Conservation (phyloP, 495 filamentous ascomycete species). For the Echria macrotheca region DNA sequence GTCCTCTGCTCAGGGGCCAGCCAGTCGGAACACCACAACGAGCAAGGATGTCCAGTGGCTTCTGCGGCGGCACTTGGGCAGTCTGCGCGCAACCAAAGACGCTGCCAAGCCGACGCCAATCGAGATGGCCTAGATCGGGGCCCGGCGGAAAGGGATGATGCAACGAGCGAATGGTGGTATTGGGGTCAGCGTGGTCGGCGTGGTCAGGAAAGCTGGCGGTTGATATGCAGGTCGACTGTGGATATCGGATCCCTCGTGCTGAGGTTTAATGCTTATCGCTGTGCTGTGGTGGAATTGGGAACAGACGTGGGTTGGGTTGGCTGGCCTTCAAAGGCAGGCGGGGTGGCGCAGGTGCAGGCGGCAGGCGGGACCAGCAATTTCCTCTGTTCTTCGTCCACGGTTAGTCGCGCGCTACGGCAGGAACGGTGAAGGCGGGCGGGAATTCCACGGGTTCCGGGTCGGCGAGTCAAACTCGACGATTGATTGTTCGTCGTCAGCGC, state of each 20-base stretch:
- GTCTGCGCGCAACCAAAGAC: too few species aligned
- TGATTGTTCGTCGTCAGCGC: background rate
- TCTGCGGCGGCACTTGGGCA: constrained; percentile 1
- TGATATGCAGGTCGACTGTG: too few species aligned
- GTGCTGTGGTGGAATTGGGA: constrained; percentile 7
- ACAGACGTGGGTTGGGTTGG: background rate
- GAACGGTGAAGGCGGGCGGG: constrained; percentile 13
- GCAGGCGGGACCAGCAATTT: constrained; percentile 16
- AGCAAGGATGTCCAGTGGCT: too few species aligned
- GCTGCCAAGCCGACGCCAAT: constrained; percentile 3
- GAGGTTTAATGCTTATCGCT: constrained; percentile 13
- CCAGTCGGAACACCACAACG: constrained; percentile 2
- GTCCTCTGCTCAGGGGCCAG: background rate
- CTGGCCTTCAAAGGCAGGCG: background rate
- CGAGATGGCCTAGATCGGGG: background rate
- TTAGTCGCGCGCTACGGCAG: constrained; percentile 30
- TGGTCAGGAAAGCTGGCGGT: too few species aligned
- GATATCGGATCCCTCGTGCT: background rate
- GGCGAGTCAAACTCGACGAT: constrained; percentile 8
- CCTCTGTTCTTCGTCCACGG: constrained; percentile 7
- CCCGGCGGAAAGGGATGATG: background rate
- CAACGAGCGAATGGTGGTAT: background rate
- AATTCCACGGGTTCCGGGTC: background rate
- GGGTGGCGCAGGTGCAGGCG: background rate
- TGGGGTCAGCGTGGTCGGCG: too few species aligned